phyloP scores from a whole-genome alignment of 192 early-diverging fungal species.

The Backusella macrospora region DNA sequence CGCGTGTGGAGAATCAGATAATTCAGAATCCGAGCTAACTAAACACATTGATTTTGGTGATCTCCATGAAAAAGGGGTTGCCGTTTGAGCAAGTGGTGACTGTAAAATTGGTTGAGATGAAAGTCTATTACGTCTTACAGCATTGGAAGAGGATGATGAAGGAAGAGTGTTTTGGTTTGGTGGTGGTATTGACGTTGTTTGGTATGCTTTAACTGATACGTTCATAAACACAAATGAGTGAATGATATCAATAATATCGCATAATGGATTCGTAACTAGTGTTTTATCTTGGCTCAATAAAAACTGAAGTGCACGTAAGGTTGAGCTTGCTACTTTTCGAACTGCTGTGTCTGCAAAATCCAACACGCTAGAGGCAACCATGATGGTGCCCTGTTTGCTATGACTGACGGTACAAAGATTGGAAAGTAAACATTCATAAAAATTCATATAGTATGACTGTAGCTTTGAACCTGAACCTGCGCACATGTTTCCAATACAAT shows the following conservation, averaged over 20 bases:
- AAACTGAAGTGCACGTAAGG: slow-evolving; percentile 58
- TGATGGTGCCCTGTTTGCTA: slow-evolving; percentile 18
- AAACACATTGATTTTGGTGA: slow-evolving; percentile 11
- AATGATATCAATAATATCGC: slow-evolving; percentile 51
- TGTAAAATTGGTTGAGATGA: neutral
- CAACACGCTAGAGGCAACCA: slow-evolving; percentile 22
- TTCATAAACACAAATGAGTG: slow-evolving; percentile 54
- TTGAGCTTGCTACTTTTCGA: slow-evolving; percentile 52
- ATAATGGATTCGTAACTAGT: slow-evolving; percentile 43
- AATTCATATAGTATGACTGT: slow-evolving; percentile 44
- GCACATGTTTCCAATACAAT: slow-evolving; percentile 68
- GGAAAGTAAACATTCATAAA: slow-evolving; percentile 54
- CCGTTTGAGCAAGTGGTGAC: neutral
- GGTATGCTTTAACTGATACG: slow-evolving; percentile 33
- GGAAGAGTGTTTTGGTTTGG: too few relatives aligned
- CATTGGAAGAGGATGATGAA: neutral
- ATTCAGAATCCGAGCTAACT: slow-evolving; percentile 57
- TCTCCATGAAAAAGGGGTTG: slow-evolving; percentile 16
- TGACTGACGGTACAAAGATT: slow-evolving; percentile 42
- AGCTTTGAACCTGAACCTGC: slow-evolving; percentile 59
- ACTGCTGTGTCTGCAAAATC: slow-evolving; percentile 36
- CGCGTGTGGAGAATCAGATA: slow-evolving; percentile 46
- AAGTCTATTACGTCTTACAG: slow-evolving; percentile 2
- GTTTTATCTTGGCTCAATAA: slow-evolving; percentile 51
- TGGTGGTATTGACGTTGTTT: neutral